These are phyloP conservation scores for Didymella arachidicola DNA, from an alignment of 2,329 filamentous ascomycete genomes.

Conservation along the genomic window DNA sequence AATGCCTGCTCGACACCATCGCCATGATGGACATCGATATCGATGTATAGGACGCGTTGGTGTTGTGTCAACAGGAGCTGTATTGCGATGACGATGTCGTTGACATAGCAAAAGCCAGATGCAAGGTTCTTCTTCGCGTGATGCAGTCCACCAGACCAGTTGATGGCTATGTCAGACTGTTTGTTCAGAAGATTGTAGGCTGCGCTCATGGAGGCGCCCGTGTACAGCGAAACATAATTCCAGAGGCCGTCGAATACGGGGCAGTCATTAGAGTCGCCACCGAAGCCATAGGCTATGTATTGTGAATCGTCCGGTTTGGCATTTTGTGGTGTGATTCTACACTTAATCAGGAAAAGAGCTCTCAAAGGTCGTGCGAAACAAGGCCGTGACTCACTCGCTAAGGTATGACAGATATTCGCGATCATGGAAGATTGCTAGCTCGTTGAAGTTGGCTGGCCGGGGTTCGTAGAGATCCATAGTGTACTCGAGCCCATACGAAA, in stretches of 20 bases:
- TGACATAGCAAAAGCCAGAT: constrained; percentile 97
- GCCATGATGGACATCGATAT: constrained; percentile 91
- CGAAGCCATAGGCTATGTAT: constrained; percentile 77
- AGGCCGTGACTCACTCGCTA: constrained; percentile 46
- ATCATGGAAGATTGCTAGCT: constrained; percentile 86
- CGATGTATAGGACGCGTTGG: constrained; percentile 89
- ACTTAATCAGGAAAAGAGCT: constrained; percentile 11
- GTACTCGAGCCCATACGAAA: constrained; percentile 93
- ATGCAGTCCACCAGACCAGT: constrained; percentile 96
- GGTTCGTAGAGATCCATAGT: constrained; percentile 95
- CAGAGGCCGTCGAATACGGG: constrained; percentile 96
- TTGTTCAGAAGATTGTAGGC: constrained; percentile 85
- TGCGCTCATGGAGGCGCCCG: constrained; percentile 88
- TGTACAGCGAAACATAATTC: constrained; percentile 93
- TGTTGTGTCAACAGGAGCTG: constrained; percentile 83
- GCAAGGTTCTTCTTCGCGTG: constrained; percentile 95
- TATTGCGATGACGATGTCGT: constrained; percentile 95
- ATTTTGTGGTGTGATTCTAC: constrained; percentile 57
- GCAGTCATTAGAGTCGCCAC: constrained; percentile 76
- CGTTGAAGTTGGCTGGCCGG: constrained; percentile 83
- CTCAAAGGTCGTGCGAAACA: not conserved
- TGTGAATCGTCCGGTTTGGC: constrained; percentile 53
- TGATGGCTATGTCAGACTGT: constrained; percentile 94
- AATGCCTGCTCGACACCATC: constrained; percentile 93
- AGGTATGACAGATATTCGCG: constrained; percentile 92